Evolutionary conservation across 1,139 yeast species (phyloP).

Genomic region (Geotrichum restrictum): DNA sequence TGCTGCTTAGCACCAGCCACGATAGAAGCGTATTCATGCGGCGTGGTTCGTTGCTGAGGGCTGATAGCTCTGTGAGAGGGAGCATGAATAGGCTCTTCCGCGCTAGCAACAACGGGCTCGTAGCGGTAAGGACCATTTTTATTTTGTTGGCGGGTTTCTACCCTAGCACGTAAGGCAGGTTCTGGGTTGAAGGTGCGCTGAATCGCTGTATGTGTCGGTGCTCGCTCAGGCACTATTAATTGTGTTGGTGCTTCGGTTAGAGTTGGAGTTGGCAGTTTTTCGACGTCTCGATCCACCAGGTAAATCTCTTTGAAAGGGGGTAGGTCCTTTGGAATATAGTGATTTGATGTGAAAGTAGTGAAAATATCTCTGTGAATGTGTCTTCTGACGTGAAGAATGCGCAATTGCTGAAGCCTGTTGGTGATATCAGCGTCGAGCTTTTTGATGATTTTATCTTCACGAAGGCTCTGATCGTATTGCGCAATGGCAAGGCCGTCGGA

Average conservation of each 20-base stretch:
- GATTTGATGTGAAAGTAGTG: conserved; percentile 29
- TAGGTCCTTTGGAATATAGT: conserved; percentile 23
- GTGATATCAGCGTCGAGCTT: conserved; percentile 11
- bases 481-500: conserved; percentile 10
- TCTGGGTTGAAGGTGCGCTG: conserved; percentile 12
- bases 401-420: conserved; percentile 2
- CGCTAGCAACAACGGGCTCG: conserved; percentile 3
- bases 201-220: conserved; percentile 8
- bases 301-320: conserved; percentile 29
- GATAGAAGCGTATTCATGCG: background rate
- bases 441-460: conserved; percentile 9
- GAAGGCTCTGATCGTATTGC: conserved; percentile 11
- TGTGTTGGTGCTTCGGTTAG: background rate
- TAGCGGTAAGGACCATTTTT: background rate
- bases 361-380: conserved; percentile 35
- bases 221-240: background rate
- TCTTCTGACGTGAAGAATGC: conserved; percentile 24
- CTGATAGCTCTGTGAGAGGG: no score
- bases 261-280: background rate
- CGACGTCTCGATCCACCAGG: conserved; percentile 28
- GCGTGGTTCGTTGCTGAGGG: background rate
- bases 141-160: conserved; percentile 2
- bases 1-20: conserved; percentile 4
- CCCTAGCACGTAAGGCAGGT: conserved; percentile 3
- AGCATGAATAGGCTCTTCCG: conserved; percentile 1